Conservation (phyloP, 345 rosid genomes). For the Boechera divaricarpa region DNA sequence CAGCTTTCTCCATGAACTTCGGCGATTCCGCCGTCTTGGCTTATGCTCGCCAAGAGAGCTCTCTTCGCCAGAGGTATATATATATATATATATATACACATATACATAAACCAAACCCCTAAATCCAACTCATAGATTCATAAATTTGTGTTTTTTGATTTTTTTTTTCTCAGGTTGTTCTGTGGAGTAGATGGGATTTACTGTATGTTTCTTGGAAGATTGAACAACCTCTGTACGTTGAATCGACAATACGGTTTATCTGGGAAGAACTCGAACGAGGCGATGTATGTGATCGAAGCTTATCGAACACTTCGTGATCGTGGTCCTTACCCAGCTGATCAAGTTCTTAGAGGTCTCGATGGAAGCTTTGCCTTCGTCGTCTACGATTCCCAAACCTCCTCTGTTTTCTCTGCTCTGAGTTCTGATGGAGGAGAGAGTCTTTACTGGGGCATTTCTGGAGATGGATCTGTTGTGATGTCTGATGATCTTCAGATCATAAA, state of each 20-base stretch:
- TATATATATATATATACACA: background rate
- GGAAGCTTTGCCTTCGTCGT: conserved; percentile 88
- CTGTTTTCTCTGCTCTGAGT: conserved; percentile 88
- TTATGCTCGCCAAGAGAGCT: conserved; percentile 48
- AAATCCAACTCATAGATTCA: background rate
- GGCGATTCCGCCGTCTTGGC: conserved; percentile 66
- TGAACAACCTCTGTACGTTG: conserved; percentile 68
- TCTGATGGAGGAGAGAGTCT: conserved; percentile 77
- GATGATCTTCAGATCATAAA: conserved; percentile 79
- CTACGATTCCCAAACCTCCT: conserved; percentile 71
- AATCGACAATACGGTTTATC: conserved; percentile 78
- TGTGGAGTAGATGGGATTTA: conserved; percentile 82
- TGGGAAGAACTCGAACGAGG: conserved; percentile 70
- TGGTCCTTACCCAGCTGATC: conserved; percentile 95
- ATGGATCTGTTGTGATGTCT: conserved; percentile 82
- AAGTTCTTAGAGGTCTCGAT: conserved; percentile 85
- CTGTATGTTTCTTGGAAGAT: conserved; percentile 75
- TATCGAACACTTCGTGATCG: conserved; percentile 87
- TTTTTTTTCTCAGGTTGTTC: conserved; percentile 60
- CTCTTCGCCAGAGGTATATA: conserved; percentile 62
- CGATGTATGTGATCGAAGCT: conserved; percentile 83
- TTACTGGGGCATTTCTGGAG: conserved; percentile 90
- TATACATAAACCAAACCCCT: background rate
- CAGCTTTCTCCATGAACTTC: conserved; percentile 66
- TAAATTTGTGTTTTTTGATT: background rate